phyloP scores from a whole-genome alignment of 768 basidiomycete genomes.

The Mycena pura region DNA sequence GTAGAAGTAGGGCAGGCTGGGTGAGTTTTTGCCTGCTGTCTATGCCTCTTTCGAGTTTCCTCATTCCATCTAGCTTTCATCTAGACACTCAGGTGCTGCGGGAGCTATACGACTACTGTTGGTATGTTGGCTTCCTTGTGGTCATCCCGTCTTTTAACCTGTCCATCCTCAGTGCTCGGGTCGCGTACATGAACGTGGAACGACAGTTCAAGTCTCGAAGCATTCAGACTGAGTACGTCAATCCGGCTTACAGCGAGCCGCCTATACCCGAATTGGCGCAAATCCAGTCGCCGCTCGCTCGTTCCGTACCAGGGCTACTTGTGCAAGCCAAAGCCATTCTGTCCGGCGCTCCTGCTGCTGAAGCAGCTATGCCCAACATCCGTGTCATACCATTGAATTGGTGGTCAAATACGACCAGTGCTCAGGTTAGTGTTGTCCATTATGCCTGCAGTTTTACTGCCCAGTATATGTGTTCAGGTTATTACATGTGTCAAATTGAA shows the following conservation, averaged over 20 bases:
- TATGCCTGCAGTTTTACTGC: constrained; percentile 1
- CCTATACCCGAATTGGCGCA: constrained; percentile 55
- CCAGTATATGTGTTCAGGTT: constrained; percentile 50
- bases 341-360: constrained; percentile 83
- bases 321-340: constrained; percentile 84
- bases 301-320: constrained; percentile 82
- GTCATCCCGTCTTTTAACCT: neutral
- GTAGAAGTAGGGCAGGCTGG: constrained; percentile 28
- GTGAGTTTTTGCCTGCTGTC: constrained; percentile 19
- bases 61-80: constrained; percentile 54
- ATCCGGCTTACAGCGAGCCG: constrained; percentile 53
- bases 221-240: constrained; percentile 81
- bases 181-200: constrained; percentile 90
- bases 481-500: constrained; percentile 91
- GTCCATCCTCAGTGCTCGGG: constrained; percentile 70
- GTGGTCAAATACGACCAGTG: constrained; percentile 87
- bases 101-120: constrained; percentile 87
- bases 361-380: constrained; percentile 93
- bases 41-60: neutral
- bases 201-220: constrained; percentile 82
- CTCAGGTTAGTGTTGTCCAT: constrained; percentile 59
- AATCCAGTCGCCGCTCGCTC: constrained; percentile 75
- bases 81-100: constrained; percentile 76
- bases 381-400: constrained; percentile 88
- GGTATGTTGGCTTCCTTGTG: constrained; percentile 51